These are phyloP conservation scores for Litchi chinensis DNA, from an alignment of 345 rosid genomes.

Conservation along the genomic window DNA sequence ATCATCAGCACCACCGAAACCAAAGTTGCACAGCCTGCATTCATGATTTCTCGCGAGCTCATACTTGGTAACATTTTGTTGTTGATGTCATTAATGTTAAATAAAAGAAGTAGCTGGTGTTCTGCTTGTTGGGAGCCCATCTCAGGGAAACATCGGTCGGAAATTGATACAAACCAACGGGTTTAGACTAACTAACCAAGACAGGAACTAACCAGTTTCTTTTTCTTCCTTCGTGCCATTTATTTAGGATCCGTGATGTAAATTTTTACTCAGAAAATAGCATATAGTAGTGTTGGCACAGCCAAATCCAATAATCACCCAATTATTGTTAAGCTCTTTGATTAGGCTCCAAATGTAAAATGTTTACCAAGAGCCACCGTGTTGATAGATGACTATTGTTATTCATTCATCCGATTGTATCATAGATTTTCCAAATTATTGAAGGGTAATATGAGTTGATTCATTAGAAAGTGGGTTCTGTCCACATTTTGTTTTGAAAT, in stretches of 20 bases:
- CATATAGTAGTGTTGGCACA: not conserved
- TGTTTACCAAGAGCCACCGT: not conserved
- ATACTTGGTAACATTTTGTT: not conserved
- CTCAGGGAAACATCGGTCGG: no score
- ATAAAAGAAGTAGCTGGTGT: not conserved
- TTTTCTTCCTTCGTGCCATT: not conserved
- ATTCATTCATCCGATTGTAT: constrained; percentile 2
- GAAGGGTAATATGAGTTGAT: not conserved
- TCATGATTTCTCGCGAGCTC: constrained; percentile 6
- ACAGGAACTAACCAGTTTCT: not conserved
- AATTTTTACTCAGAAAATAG: not conserved
- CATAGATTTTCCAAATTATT: not conserved
- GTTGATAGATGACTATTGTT: not conserved
- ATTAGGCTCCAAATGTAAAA: not conserved
- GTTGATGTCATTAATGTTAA: not conserved
- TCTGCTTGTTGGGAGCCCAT: not conserved
- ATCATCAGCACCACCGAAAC: constrained; percentile 2
- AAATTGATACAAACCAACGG: not conserved
- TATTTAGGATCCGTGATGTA: not conserved
- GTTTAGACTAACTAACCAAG: not conserved
- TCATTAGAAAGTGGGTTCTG: not conserved
- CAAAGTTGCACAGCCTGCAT: constrained; percentile 10
- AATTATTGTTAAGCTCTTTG: not conserved
- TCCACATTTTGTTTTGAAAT: not conserved
- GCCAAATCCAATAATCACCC: not conserved